Evolutionary conservation across 768 basidiomycete genomes (phyloP).

Genomic region (Boletus barrowsii): DNA sequence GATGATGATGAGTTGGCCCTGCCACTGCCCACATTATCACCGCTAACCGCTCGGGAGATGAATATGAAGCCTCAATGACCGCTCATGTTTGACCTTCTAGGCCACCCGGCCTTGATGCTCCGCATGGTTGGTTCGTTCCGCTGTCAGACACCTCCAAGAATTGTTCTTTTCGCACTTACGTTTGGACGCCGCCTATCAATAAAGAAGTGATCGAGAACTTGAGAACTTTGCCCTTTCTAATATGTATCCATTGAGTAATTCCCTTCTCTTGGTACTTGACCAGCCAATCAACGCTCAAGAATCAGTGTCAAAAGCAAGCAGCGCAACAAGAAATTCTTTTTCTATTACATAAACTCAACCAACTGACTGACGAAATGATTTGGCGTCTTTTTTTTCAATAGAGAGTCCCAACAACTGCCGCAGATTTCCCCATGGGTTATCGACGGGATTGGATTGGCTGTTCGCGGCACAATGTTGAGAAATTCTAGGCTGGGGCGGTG

Average conservation of each 20-base stretch:
- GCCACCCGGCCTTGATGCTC: background rate
- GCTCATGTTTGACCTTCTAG: slow-evolving; percentile 24
- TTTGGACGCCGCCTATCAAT: background rate
- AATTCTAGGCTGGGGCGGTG: too few species aligned
- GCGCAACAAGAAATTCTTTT: too few species aligned
- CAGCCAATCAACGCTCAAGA: too few species aligned
- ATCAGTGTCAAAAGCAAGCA: too few species aligned
- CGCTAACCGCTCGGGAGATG: slow-evolving; percentile 38
- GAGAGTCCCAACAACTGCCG: background rate
- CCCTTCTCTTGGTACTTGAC: too few species aligned
- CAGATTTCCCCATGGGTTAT: background rate
- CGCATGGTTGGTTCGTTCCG: slow-evolving; percentile 62
- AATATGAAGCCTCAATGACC: slow-evolving; percentile 60
- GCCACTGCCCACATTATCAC: slow-evolving; percentile 37
- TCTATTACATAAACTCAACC: too few species aligned
- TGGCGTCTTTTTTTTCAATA: too few species aligned
- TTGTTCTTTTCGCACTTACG: slow-evolving; percentile 5
- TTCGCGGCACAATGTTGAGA: too few species aligned
- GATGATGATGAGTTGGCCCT: slow-evolving; percentile 38
- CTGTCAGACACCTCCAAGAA: slow-evolving; percentile 44
- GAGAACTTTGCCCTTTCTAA: too few species aligned
- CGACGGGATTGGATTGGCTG: background rate
- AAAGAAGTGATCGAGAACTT: too few species aligned
- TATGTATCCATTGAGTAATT: too few species aligned
- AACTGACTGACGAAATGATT: too few species aligned